Conservation (phyloP, 192 early-diverging fungal genomes). For the Rhizoclosmatium globosum region DNA sequence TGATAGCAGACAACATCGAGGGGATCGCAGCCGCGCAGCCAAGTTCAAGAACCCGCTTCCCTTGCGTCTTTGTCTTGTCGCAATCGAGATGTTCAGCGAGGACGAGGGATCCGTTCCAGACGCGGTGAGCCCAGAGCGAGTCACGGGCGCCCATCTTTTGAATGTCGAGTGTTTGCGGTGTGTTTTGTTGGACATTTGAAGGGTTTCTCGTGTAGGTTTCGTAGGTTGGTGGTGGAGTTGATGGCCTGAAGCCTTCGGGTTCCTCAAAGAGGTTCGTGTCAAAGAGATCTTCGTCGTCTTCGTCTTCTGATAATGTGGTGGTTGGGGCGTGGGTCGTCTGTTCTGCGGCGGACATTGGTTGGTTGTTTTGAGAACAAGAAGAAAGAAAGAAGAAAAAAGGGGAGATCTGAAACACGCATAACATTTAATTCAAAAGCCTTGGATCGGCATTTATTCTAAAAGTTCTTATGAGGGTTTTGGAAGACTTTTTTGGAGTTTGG, state of each 20-base stretch:
- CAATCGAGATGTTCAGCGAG: conserved; percentile 80
- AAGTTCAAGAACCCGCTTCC: conserved; percentile 80
- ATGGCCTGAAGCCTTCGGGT: background rate
- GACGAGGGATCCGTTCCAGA: background rate
- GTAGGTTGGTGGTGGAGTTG: background rate
- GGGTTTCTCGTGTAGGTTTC: background rate
- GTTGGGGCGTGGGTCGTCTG: background rate
- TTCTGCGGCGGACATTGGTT: background rate
- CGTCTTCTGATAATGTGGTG: conserved; percentile 5
- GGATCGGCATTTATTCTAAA: background rate
- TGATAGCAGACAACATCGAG: background rate
- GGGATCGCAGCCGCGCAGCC: background rate
- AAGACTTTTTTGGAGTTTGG: no score
- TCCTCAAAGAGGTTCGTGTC: background rate
- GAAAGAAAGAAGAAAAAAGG: no score
- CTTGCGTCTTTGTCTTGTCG: conserved; percentile 61
- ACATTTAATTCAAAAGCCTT: background rate
- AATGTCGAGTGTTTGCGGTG: background rate
- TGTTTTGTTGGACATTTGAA: conserved; percentile 62
- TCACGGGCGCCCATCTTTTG: conserved; percentile 11
- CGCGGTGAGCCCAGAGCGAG: background rate
- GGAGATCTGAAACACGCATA: background rate
- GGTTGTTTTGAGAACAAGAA: background rate
- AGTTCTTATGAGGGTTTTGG: no score
- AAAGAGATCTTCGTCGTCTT: conserved; percentile 40